These are phyloP conservation scores for Arthroderma uncinatum DNA, from an alignment of 2,329 filamentous ascomycete genomes.

Conservation along the genomic window DNA sequence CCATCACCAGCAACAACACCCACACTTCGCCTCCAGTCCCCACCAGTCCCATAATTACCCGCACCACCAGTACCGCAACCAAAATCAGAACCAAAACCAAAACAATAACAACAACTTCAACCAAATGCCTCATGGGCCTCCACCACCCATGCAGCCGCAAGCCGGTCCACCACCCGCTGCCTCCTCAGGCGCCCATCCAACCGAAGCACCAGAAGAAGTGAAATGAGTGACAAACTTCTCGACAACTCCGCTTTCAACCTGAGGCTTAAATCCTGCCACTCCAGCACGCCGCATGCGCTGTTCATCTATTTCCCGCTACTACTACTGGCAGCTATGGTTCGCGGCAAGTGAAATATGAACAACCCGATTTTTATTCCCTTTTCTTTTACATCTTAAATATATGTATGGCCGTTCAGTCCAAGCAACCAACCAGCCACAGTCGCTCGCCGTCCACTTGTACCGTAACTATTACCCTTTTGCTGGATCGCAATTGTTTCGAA, in stretches of 20 bases:
- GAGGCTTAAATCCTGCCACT: not conserved
- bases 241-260: not conserved
- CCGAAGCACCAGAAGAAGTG: conserved; percentile 37
- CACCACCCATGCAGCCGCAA: conserved; percentile 27
- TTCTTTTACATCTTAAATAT: not conserved
- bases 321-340: conserved; percentile 9
- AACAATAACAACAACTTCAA: conserved; percentile 21
- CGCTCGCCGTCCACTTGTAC: not conserved
- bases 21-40: conserved; percentile 55
- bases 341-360: conserved; percentile 5
- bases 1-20: conserved; percentile 46
- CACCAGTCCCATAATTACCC: conserved; percentile 54
- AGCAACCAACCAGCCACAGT: not conserved
- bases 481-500: not conserved
- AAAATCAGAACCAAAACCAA: conserved; percentile 46
- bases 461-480: not conserved
- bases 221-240: conserved; percentile 32
- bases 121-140: conserved; percentile 39
- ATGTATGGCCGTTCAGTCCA: conserved; percentile 3
- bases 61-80: conserved; percentile 45
- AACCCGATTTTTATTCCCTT: conserved; percentile 2
- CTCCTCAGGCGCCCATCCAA: conserved; percentile 28
- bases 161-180: conserved; percentile 20
- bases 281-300: not conserved
- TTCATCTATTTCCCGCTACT: conserved; percentile 4